Evolutionary conservation across 1,139 yeast genomes (phyloP).

Genomic region (Suhomyces bribrorum): DNA sequence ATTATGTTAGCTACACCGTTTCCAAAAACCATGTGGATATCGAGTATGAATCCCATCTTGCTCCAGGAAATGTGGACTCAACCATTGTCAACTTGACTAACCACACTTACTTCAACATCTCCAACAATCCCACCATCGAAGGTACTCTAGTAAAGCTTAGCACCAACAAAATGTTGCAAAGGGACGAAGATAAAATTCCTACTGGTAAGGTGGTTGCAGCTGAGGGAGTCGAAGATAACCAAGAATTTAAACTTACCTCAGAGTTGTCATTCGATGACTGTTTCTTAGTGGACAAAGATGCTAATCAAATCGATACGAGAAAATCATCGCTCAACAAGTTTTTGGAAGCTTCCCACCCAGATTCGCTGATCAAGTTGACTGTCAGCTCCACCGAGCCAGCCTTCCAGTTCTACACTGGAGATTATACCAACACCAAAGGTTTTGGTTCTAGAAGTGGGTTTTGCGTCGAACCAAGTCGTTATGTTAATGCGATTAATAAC

Average conservation of each 20-base stretch:
- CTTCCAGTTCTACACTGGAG: constrained; percentile 70
- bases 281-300: constrained; percentile 44
- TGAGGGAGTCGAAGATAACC: constrained; percentile 21
- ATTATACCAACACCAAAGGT: constrained; percentile 40
- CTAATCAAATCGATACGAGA: constrained; percentile 47
- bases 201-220: constrained; percentile 48
- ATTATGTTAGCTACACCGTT: constrained; percentile 45
- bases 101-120: constrained; percentile 59
- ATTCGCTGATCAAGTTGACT: constrained; percentile 41
- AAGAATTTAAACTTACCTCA: constrained; percentile 24
- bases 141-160: constrained; percentile 34
- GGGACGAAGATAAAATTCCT: constrained; percentile 43
- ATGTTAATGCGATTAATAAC: constrained; percentile 54
- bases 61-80: constrained; percentile 27
- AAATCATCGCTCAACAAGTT: constrained; percentile 33
- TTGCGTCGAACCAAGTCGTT: constrained; percentile 66
- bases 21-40: constrained; percentile 33
- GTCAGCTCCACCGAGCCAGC: constrained; percentile 65
- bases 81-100: constrained; percentile 64
- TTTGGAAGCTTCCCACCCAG: constrained; percentile 51
- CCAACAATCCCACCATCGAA: constrained; percentile 28
- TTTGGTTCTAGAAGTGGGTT: constrained; percentile 55
- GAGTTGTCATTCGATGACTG: constrained; percentile 52
- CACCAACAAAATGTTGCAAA: constrained; percentile 38
- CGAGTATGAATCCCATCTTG: constrained; percentile 43